Percentiles rank a stretch among this genome's conserved stretches.
phyloP scores from a whole-genome alignment of 768 basidiomycete genomes.

The Arthromyces matolae region DNA sequence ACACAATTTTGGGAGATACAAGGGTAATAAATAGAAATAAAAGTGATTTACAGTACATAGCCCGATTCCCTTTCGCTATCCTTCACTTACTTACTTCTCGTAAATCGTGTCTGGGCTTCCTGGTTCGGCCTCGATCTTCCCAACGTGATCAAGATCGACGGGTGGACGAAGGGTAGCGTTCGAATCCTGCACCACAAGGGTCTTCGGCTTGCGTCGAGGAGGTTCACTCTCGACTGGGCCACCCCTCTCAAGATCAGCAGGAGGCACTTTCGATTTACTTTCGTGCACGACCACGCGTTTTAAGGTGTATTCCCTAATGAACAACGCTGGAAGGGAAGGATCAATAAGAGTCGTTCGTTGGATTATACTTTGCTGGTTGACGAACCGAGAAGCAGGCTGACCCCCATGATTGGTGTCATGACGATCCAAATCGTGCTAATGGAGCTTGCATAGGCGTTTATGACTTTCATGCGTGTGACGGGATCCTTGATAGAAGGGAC shows the following conservation, averaged over 20 bases:
- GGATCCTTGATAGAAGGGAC: slow-evolving; percentile 48
- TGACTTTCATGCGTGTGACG: slow-evolving; percentile 41
- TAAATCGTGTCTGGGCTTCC: too few species aligned
- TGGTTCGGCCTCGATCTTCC: too few species aligned
- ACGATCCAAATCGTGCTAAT: slow-evolving; percentile 66
- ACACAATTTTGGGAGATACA: too few species aligned
- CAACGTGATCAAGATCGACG: too few species aligned
- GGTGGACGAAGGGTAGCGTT: too few species aligned
- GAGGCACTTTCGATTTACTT: slow-evolving; percentile 30
- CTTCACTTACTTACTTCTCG: too few species aligned
- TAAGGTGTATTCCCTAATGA: slow-evolving; percentile 59
- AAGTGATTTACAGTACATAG: too few species aligned
- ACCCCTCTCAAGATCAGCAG: slow-evolving; percentile 21
- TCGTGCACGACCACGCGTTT: slow-evolving; percentile 44
- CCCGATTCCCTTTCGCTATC: too few species aligned
- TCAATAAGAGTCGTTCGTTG: not conserved
- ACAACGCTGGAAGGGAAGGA: slow-evolving; percentile 39
- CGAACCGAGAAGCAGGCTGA: slow-evolving; percentile 49
- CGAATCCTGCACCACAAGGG: too few species aligned
- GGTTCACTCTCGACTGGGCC: too few species aligned
- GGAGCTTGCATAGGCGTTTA: slow-evolving; percentile 61
- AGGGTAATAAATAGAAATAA: too few species aligned
- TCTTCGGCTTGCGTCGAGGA: too few species aligned
- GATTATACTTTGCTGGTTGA: not conserved
- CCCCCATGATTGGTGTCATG: slow-evolving; percentile 53